phyloP scores from a whole-genome alignment of 1,284 basidiomycete genomes.

The Microbotryum scabiosae region DNA sequence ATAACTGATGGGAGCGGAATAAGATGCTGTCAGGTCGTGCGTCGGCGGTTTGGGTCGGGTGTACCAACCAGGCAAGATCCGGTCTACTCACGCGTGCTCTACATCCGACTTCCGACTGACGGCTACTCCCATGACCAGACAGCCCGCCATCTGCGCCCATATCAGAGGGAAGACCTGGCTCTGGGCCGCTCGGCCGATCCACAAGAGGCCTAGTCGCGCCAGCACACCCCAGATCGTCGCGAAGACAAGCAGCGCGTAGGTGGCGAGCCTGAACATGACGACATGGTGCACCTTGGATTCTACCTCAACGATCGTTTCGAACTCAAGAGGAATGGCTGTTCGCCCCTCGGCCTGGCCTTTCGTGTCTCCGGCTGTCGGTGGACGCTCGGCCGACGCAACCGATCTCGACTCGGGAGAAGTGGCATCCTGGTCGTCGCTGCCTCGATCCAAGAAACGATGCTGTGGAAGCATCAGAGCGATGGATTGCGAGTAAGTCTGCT shows the following conservation, averaged over 20 bases:
- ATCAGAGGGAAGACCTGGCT: constrained; percentile 70
- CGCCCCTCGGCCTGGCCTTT: no score
- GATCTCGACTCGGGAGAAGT: no score
- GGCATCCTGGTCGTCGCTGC: no score
- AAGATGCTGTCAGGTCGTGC: neutral
- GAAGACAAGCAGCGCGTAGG: constrained; percentile 37
- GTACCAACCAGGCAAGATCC: no score
- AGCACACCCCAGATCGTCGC: constrained; percentile 42
- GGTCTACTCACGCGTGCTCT: constrained; percentile 56
- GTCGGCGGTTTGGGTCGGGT: no score
- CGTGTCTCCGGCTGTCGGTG: no score
- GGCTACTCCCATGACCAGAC: constrained; percentile 80
- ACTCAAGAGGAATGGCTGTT: no score
- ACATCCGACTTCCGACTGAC: constrained; percentile 62
- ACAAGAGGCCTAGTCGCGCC: constrained; percentile 39
- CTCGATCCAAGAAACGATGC: no score
- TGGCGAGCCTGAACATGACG: constrained; percentile 29
- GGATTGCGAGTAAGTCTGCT: no score
- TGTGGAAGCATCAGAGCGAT: no score
- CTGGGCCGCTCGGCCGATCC: constrained; percentile 56
- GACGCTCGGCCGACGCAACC: no score
- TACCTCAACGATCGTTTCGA: neutral
- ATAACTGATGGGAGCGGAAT: constrained; percentile 50
- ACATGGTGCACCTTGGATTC: constrained; percentile 30
- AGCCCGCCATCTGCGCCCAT: constrained; percentile 82